A percentile compares a stretch with the other conserved stretches of the same genome.
phyloP scores from a whole-genome alignment of 1,284 basidiomycete species.

The Heliocybe sulcata region DNA sequence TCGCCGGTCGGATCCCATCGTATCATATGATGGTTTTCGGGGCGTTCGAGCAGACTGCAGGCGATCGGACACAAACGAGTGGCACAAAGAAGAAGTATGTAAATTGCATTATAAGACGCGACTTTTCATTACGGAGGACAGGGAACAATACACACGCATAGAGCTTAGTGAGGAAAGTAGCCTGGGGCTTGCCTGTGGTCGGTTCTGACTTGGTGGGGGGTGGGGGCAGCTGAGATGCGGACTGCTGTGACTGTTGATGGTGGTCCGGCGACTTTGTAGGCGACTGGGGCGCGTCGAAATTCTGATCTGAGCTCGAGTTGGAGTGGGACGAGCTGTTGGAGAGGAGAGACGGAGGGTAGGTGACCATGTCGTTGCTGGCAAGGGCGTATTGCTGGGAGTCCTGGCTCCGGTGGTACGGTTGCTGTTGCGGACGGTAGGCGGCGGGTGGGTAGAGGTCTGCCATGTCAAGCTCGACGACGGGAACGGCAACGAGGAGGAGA shows the following conservation, averaged over 20 bases:
- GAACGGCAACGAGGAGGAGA: slow-evolving; percentile 25
- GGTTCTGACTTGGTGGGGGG: slow-evolving; percentile 25
- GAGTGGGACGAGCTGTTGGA: slow-evolving; percentile 41
- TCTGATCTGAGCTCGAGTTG: slow-evolving; percentile 32
- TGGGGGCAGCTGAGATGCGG: slow-evolving; percentile 8
- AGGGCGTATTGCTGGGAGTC: slow-evolving; percentile 22
- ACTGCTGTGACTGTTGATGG: slow-evolving; percentile 8
- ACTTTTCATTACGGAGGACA: slow-evolving; percentile 8
- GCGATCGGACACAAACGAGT: slow-evolving; percentile 5
- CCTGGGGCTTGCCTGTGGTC: slow-evolving; percentile 63
- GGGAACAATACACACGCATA: slow-evolving; percentile 62
- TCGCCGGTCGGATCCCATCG: slow-evolving; percentile 87
- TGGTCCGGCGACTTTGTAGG: slow-evolving; percentile 10
- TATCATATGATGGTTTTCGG: slow-evolving; percentile 88
- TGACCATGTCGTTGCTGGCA: slow-evolving; percentile 23
- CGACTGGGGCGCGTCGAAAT: slow-evolving; percentile 22
- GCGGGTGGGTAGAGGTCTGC: slow-evolving; percentile 66
- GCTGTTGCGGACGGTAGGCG: slow-evolving; percentile 33
- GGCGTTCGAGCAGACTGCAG: slow-evolving; percentile 69
- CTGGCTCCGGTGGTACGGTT: slow-evolving; percentile 22
- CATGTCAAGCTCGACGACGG: slow-evolving; percentile 34
- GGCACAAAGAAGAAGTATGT: not conserved
- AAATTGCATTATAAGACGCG: not conserved
- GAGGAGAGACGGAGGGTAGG: slow-evolving; percentile 39
- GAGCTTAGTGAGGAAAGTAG: slow-evolving; percentile 87